A percentile compares a stretch with the other conserved stretches of the same genome.
phyloP scores from a whole-genome alignment of 2,329 filamentous ascomycete genomes.

The Hirsutella rhossiliensis region DNA sequence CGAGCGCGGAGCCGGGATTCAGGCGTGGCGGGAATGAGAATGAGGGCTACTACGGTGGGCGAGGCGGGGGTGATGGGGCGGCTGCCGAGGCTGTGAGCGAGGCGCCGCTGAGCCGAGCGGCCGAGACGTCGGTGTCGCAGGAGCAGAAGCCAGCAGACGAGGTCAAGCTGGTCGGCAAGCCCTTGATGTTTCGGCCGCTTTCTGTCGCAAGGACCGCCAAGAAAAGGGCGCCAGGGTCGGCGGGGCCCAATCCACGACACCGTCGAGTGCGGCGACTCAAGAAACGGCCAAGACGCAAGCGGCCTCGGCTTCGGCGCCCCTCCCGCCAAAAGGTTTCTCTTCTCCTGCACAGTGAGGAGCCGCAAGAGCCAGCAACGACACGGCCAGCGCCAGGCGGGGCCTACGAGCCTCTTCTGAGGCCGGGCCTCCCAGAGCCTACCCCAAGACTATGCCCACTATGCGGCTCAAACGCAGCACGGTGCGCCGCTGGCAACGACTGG shows the following conservation, averaged over 20 bases:
- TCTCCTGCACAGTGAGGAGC: constrained; percentile 44
- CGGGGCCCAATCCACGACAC: constrained; percentile 3
- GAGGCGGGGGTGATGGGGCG: constrained; percentile 8
- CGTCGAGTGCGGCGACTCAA: constrained; percentile 3
- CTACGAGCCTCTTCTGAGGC: constrained; percentile 41
- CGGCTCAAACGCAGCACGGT: constrained; percentile 6
- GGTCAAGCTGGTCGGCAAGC: constrained; percentile 61
- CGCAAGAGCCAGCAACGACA: constrained; percentile 10
- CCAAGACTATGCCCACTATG: constrained; percentile 20
- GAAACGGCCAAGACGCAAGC: no score
- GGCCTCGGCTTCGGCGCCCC: constrained; percentile 9
- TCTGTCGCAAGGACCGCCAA: constrained; percentile 68
- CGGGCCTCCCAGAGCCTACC: constrained; percentile 4
- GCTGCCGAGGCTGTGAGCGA: constrained; percentile 10
- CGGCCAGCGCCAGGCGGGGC: constrained; percentile 9
- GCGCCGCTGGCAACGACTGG: constrained; percentile 14
- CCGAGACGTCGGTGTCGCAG: constrained; percentile 37
- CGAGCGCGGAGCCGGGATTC: constrained; percentile 73
- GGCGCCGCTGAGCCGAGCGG: constrained; percentile 27
- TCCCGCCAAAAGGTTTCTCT: constrained; percentile 50
- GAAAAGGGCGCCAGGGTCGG: constrained; percentile 31
- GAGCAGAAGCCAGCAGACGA: constrained; percentile 49
- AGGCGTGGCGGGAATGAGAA: constrained; percentile 37
- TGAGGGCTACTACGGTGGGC: constrained; percentile 6
- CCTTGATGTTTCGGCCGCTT: constrained; percentile 79